Conservation (phyloP, 2,329 filamentous ascomycete species). For the Lomentospora prolificans region DNA sequence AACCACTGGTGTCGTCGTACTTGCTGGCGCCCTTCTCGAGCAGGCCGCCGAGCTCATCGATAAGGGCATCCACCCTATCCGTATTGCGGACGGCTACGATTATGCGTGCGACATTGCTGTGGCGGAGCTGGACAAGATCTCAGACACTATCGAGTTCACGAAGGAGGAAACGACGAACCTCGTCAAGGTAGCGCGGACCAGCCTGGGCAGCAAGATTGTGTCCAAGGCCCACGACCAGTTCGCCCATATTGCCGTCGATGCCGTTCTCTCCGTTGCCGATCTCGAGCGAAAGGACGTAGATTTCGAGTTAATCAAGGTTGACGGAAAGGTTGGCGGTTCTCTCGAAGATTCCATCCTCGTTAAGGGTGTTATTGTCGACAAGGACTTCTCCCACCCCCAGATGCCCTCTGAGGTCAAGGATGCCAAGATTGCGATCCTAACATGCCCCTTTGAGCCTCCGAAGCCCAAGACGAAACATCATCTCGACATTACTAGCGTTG, state of each 20-base stretch:
- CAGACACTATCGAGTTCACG: constrained; percentile 80
- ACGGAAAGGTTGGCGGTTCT: constrained; percentile 91
- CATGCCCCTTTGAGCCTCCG: constrained; percentile 94
- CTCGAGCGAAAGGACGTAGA: constrained; percentile 94
- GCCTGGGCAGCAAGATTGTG: constrained; percentile 96
- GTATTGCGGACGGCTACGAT: constrained; percentile 97
- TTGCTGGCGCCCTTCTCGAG: constrained; percentile 89
- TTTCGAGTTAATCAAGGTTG: constrained; percentile 98
- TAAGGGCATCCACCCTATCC: constrained; percentile 98
- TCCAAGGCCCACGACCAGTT: constrained; percentile 99
- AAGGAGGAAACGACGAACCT: constrained; percentile 74
- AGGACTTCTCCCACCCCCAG: constrained; percentile 98
- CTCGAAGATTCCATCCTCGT: constrained; percentile 91
- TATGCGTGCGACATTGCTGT: constrained; percentile 95
- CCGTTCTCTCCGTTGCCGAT: constrained; percentile 91
- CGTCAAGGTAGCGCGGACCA: constrained; percentile 89
- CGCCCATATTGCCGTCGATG: constrained; percentile 92
- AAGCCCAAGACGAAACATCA: constrained; percentile 99
- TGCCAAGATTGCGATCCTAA: constrained; percentile 95
- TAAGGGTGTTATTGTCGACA: constrained; percentile 97
- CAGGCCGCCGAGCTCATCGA: constrained; percentile 97
- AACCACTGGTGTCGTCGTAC: constrained; percentile 92
- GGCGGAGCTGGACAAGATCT: constrained; percentile 83
- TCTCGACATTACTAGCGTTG: constrained; percentile 91
- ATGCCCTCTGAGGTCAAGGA: constrained; percentile 94